phyloP scores from a whole-genome alignment of 768 basidiomycete species.

The Pholiota molesta region DNA sequence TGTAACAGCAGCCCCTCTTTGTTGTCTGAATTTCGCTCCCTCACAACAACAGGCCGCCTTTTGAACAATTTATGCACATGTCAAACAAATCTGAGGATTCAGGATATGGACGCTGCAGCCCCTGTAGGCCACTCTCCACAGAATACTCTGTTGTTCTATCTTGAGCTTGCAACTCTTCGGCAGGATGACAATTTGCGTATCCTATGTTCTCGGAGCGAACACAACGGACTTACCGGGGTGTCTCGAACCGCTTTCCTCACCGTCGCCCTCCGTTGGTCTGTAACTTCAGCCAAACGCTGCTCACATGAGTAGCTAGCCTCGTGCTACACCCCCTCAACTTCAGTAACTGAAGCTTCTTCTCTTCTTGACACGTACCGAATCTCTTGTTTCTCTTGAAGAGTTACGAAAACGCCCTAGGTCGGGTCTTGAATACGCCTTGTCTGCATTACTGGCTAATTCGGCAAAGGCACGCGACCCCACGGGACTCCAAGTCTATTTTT shows the following conservation, averaged over 20 bases:
- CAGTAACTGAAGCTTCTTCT: background rate
- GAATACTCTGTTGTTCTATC: background rate
- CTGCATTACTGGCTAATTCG: background rate
- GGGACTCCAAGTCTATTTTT: slow-evolving; percentile 17
- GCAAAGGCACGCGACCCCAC: slow-evolving; percentile 15
- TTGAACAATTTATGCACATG: background rate
- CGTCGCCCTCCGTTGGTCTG: background rate
- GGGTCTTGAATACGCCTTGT: slow-evolving; percentile 10
- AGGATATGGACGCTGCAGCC: background rate
- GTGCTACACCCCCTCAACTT: background rate
- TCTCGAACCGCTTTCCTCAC: background rate
- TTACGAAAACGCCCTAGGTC: slow-evolving; percentile 9
- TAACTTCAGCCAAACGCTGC: background rate
- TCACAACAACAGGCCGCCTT: background rate
- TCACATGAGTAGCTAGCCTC: background rate
- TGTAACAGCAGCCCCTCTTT: background rate
- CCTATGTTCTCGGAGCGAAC: background rate
- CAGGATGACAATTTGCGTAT: background rate
- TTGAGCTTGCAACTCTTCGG: background rate
- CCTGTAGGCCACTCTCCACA: background rate
- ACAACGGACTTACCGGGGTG: background rate
- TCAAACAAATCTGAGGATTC: background rate
- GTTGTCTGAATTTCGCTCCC: background rate
- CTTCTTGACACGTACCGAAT: background rate
- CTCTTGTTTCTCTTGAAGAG: background rate